A percentile compares a stretch with the other conserved stretches of the same genome.
Conservation (phyloP, 108 stramenopile species). For the Thalassiosira profunda region DNA sequence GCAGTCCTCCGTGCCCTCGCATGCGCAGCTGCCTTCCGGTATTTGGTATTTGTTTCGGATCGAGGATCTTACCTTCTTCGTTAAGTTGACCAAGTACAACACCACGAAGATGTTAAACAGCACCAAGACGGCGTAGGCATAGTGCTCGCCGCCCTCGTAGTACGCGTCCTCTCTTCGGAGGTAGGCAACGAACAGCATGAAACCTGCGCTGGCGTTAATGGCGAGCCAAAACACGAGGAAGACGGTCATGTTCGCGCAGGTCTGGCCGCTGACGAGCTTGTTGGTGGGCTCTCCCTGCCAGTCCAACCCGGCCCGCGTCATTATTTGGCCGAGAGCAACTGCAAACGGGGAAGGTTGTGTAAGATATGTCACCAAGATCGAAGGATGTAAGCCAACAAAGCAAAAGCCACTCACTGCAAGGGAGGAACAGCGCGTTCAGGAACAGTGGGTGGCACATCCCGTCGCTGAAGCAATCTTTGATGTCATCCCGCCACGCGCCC, state of each 20-base stretch:
- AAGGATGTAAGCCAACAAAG: not conserved
- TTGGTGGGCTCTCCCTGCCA: slow-evolving; percentile 63
- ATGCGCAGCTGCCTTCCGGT: slow-evolving; percentile 44
- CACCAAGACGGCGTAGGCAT: slow-evolving; percentile 53
- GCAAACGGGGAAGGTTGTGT: not conserved
- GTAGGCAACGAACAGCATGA: slow-evolving; percentile 50
- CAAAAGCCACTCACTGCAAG: slow-evolving; percentile 56
- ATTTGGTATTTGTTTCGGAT: slow-evolving; percentile 74
- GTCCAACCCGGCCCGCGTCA: slow-evolving; percentile 72
- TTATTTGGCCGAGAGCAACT: slow-evolving; percentile 78
- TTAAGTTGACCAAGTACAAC: slow-evolving; percentile 22
- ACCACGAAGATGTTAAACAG: slow-evolving; percentile 55
- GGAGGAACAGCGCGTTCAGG: slow-evolving; percentile 68
- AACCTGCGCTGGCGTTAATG: slow-evolving; percentile 51
- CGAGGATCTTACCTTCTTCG: slow-evolving; percentile 56
- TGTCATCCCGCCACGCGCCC: slow-evolving; percentile 71
- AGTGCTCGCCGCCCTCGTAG: slow-evolving; percentile 31
- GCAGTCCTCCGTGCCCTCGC: slow-evolving; percentile 56
- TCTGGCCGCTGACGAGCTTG: slow-evolving; percentile 46
- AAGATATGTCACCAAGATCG: not conserved
- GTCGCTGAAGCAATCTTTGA: slow-evolving; percentile 46
- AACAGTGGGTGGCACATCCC: slow-evolving; percentile 69
- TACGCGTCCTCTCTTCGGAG: slow-evolving; percentile 42
- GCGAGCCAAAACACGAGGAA: slow-evolving; percentile 67
- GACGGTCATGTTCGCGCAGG: slow-evolving; percentile 59